Conservation (phyloP, 768 basidiomycete genomes). For the Auriculariales sp. region DNA sequence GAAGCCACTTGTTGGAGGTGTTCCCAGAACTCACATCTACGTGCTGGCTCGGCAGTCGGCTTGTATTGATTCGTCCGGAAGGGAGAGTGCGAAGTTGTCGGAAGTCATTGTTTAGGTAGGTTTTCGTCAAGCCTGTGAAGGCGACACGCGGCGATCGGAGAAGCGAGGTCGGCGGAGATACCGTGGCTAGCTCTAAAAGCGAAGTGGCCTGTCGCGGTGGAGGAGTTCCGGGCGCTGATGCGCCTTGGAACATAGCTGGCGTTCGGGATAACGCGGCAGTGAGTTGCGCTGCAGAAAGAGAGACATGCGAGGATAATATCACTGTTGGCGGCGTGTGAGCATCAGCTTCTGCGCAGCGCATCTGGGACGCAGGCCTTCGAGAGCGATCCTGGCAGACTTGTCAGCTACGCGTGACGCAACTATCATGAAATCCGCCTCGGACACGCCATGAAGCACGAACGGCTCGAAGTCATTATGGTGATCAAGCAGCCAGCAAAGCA, state of each 20-base stretch:
- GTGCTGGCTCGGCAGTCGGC: slow-evolving; percentile 75
- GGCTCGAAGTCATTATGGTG: not conserved
- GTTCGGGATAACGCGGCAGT: not conserved
- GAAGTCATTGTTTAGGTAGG: slow-evolving; percentile 69
- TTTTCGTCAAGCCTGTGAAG: slow-evolving; percentile 73
- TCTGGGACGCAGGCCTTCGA: not conserved
- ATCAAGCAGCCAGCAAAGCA: not conserved
- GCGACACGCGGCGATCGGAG: slow-evolving; percentile 58
- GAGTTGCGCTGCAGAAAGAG: slow-evolving; percentile 8
- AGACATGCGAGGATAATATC: slow-evolving; percentile 9
- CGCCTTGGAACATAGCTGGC: slow-evolving; percentile 18
- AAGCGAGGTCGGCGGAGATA: slow-evolving; percentile 57
- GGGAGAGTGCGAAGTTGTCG: slow-evolving; percentile 55
- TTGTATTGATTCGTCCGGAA: slow-evolving; percentile 66
- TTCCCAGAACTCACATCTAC: slow-evolving; percentile 56
- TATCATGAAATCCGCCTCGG: not conserved
- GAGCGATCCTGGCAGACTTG: not conserved
- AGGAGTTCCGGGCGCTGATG: slow-evolving; percentile 37
- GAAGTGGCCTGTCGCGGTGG: slow-evolving; percentile 32
- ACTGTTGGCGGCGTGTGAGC: not conserved
- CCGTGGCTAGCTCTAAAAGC: slow-evolving; percentile 42
- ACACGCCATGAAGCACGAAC: not conserved
- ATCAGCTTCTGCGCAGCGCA: slow-evolving; percentile 10
- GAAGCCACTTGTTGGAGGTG: slow-evolving; percentile 28
- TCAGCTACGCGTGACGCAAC: not conserved